Conservation (phyloP, 2,329 filamentous ascomycete genomes). For the Penicillium brasilianum region DNA sequence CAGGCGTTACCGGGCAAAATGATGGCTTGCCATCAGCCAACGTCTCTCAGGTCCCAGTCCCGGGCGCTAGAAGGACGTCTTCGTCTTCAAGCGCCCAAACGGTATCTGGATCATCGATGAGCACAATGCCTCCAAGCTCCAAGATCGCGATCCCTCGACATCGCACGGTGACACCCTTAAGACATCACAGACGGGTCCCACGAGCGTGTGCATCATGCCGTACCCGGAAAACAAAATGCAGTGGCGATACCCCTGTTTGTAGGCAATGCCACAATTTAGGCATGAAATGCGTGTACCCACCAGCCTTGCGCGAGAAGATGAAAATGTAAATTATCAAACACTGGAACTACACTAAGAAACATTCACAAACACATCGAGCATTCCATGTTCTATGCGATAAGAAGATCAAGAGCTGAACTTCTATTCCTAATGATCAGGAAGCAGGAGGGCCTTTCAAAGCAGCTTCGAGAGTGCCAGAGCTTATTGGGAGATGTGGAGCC, state of each 20-base stretch:
- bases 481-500: conserved; percentile 12
- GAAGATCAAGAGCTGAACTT: conserved; percentile 2
- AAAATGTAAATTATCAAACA: conserved; percentile 37
- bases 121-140: conserved; percentile 14
- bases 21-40: not conserved
- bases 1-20: not conserved
- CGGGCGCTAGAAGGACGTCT: not conserved
- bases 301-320: conserved; percentile 45
- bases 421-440: conserved; percentile 6
- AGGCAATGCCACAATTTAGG: conserved; percentile 47
- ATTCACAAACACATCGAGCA: not conserved
- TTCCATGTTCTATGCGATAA: not conserved
- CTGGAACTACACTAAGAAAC: not conserved
- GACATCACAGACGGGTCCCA: conserved; percentile 38
- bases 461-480: conserved; percentile 14
- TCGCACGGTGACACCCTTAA: conserved; percentile 19
- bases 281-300: conserved; percentile 46
- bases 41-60: not conserved
- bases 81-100: conserved; percentile 9
- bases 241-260: conserved; percentile 48
- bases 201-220: conserved; percentile 50
- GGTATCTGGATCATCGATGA: not conserved
- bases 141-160: conserved; percentile 43
- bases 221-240: conserved; percentile 52
- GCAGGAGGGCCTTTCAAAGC: conserved; percentile 5